A percentile compares a stretch with the other conserved stretches of the same genome.
phyloP scores from a whole-genome alignment of 441 rosid genomes.

The Adansonia rubrostipa region DNA sequence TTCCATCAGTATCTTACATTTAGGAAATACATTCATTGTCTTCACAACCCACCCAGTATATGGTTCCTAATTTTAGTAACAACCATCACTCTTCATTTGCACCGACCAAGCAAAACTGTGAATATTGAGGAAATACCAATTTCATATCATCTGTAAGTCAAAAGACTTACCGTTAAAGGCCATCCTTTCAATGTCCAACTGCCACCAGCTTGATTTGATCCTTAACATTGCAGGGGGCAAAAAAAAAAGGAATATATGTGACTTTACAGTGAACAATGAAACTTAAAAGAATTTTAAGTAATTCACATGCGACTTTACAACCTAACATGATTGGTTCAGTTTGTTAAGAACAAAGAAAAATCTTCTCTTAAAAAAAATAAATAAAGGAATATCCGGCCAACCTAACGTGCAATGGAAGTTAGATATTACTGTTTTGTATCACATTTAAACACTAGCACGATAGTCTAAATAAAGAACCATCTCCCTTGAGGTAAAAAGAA shows the following conservation, averaged over 20 bases:
- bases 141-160: neutral
- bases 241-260: neutral
- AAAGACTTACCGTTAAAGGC: conserved; percentile 53
- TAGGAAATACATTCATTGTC: neutral
- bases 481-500: neutral
- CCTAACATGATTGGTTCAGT: neutral
- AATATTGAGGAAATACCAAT: neutral
- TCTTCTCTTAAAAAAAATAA: too few relatives aligned
- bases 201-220: conserved; percentile 49
- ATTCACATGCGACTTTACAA: neutral
- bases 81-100: neutral
- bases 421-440: neutral
- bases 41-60: neutral
- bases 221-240: conserved; percentile 17
- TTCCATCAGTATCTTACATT: neutral
- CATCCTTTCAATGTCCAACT: conserved; percentile 58
- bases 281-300: neutral
- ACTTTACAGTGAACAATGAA: neutral
- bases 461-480: conserved; percentile 7
- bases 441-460: neutral
- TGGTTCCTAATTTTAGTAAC: neutral
- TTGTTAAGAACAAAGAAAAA: neutral
- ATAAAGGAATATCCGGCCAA: neutral
- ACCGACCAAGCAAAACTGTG: neutral
- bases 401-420: neutral